phyloP scores from a whole-genome alignment of 2,329 filamentous ascomycete genomes.

The Zymoseptoria crescenta region DNA sequence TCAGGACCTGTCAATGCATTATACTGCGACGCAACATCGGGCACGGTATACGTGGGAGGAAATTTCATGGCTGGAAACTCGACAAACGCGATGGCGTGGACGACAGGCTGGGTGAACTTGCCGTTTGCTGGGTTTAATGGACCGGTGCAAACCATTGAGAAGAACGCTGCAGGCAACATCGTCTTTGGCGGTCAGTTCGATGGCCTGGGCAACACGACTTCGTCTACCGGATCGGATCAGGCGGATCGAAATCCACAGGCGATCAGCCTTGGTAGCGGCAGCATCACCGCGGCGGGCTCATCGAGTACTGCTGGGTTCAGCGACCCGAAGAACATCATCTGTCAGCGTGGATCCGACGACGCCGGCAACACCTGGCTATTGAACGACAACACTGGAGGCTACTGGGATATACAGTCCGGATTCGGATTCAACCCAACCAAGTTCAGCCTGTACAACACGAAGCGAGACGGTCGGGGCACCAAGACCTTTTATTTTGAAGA shows the following conservation, averaged over 20 bases:
- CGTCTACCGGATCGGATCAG: constrained; percentile 57
- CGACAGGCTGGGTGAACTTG: constrained; percentile 65
- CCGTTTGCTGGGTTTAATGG: constrained; percentile 94
- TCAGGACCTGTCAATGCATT: constrained; percentile 75
- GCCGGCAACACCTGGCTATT: constrained; percentile 78
- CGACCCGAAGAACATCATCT: constrained; percentile 75
- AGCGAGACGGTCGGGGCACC: constrained; percentile 70
- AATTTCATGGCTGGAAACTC: constrained; percentile 73
- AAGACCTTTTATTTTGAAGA: constrained; percentile 82
- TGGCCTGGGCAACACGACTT: constrained; percentile 72
- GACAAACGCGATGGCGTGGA: constrained; percentile 84
- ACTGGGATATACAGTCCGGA: constrained; percentile 73
- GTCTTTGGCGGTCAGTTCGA: constrained; percentile 89
- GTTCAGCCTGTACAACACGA: constrained; percentile 80
- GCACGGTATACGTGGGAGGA: constrained; percentile 86
- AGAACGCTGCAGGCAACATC: constrained; percentile 72
- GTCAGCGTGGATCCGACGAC: constrained; percentile 61
- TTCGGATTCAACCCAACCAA: constrained; percentile 85
- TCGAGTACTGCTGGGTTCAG: constrained; percentile 56
- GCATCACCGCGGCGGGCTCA: constrained; percentile 59
- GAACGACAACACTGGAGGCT: constrained; percentile 64
- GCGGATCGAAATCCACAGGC: constrained; percentile 45
- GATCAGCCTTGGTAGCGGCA: constrained; percentile 75
- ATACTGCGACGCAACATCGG: constrained; percentile 67
- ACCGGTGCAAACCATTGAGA: constrained; percentile 76